Conservation (phyloP, 2,329 filamentous ascomycete species). For the Alternaria triticimaculans region DNA sequence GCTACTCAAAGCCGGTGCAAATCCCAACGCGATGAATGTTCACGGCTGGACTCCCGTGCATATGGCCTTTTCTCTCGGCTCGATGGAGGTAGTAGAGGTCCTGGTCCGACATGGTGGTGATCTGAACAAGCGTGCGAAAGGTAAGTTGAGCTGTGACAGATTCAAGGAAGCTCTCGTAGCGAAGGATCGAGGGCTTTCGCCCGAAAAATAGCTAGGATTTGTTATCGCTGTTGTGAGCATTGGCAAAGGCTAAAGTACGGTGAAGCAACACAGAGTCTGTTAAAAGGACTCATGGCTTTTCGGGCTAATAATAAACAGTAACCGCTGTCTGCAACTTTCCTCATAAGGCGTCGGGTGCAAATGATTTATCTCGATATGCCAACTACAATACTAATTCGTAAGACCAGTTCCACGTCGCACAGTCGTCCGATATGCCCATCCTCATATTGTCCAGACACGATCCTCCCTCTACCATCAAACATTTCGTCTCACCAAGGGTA, state of each 20-base stretch:
- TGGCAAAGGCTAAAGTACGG: neutral
- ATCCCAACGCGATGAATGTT: neutral
- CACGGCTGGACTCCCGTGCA: neutral
- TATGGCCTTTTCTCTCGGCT: neutral
- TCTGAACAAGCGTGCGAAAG: neutral
- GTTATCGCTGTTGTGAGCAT: neutral
- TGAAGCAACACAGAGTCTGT: neutral
- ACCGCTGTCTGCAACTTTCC: neutral
- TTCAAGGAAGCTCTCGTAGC: neutral
- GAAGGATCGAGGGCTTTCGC: neutral
- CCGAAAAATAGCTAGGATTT: neutral
- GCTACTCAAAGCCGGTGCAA: neutral
- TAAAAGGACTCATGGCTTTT: neutral
- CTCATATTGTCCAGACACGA: neutral
- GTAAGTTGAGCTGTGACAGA: neutral
- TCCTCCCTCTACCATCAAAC: neutral
- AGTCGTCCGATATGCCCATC: neutral
- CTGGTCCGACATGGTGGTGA: neutral
- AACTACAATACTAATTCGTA: neutral
- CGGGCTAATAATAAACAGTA: neutral
- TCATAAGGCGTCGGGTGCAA: neutral
- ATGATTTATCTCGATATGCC: neutral
- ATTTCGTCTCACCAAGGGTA: neutral
- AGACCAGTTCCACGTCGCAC: neutral
- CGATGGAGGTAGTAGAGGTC: neutral